Base-by-base conservation (phyloP, 2,329 filamentous ascomycete species). In the Penicillium sp. region DNA sequence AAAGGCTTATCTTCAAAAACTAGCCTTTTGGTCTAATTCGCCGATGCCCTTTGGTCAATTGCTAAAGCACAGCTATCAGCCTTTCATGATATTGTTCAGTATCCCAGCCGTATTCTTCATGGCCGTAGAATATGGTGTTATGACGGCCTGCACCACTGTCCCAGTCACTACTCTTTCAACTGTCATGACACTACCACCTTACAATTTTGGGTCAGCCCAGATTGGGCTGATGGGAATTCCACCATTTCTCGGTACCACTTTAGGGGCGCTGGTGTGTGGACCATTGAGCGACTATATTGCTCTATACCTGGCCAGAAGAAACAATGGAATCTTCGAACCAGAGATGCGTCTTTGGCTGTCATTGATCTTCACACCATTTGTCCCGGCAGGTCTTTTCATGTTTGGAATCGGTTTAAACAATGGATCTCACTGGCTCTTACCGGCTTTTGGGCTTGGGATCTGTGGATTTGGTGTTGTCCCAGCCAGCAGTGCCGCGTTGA, bases 81-180 rank as follows among this genome's bases (percentile, higher is more conserved):
- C 72, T 0, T 65, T 74, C 33, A 16, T 67, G 4, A 66, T 73
- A 21, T 59, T 78, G 7, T 62, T 66, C 27, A 57, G 60, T 0
- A 73, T 79, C 10, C 93, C 93, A 2, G 75, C 75, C 1, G 73
- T 79, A 19, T 54, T 73, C 31, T 79, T 75, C 52, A 75, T 74
- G 3, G 72, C 74, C 2, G 27, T 80, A 1, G 67, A 73, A 31
- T 79, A 77, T 26, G 77, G 74, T 1, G 67, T 72, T 8, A 60
- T 77, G 14, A 61, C 78, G 0, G 72, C 74, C 7, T 77, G 70
- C 67, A 67, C 70, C 3, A 72, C 73, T 1, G 69, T 81, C 42
- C 69, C 78, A 47, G 69, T 69, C 1, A 75, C 74, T 0, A 69
- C 68, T 1, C 65, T 71, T 19, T 74, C 74, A 7, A 70, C 68